These are phyloP conservation scores for Colletotrichum plurivorum DNA, from an alignment of 2,329 filamentous ascomycete genomes.

Conservation along the genomic window DNA sequence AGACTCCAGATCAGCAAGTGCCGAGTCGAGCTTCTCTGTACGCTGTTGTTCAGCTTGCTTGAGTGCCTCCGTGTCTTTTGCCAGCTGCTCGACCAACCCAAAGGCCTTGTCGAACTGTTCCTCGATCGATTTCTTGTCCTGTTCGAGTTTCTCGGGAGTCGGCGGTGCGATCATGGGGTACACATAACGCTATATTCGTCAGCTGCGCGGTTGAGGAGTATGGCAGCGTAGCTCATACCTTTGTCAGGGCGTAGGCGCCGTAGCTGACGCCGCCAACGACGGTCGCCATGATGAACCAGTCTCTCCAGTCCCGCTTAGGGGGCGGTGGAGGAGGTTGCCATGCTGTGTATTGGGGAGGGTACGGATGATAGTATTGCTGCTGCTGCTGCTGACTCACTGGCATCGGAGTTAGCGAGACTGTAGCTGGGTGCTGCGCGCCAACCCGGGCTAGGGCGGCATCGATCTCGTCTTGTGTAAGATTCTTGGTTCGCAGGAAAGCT, in stretches of 20 bases:
- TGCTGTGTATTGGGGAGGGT: conserved; percentile 65
- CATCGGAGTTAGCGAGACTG: conserved; percentile 55
- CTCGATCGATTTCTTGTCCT: conserved; percentile 94
- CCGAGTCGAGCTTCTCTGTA: conserved; percentile 85
- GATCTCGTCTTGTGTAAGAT: conserved; percentile 96
- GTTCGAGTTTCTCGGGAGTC: conserved; percentile 91
- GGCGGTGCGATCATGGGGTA: conserved; percentile 92
- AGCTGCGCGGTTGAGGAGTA: conserved; percentile 33
- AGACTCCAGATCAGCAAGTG: conserved; percentile 86
- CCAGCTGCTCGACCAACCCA: conserved; percentile 89
- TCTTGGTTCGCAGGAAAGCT: conserved; percentile 95
- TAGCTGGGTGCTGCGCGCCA: conserved; percentile 68
- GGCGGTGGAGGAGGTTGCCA: conserved; percentile 73
- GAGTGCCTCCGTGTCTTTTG: conserved; percentile 88
- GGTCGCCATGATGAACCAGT: conserved; percentile 99
- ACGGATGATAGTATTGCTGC: conserved; percentile 62
- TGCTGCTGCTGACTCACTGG: conserved; percentile 59
- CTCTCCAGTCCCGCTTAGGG: conserved; percentile 92
- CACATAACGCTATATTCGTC: conserved; percentile 80
- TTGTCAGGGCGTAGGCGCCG: conserved; percentile 88
- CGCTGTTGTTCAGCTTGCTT: conserved; percentile 89
- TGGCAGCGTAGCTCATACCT: conserved; percentile 66
- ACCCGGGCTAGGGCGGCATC: conserved; percentile 85
- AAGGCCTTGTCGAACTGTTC: conserved; percentile 96
- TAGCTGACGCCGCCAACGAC: conserved; percentile 92